Conservation (phyloP, 2,329 filamentous ascomycete genomes). For the Fusarium sp. region DNA sequence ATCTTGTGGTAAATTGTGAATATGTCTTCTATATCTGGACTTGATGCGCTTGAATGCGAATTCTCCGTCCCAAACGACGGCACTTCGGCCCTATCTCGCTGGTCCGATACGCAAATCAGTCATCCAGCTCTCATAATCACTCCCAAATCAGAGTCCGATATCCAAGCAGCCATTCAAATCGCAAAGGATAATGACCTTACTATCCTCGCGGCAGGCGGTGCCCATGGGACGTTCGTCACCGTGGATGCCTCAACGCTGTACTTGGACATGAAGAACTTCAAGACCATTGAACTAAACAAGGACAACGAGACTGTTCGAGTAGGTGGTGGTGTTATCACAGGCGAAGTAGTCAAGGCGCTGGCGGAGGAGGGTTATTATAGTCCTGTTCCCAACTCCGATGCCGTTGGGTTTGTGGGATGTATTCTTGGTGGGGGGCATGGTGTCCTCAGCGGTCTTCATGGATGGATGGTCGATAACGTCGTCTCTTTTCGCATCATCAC, state of each 20-base stretch:
- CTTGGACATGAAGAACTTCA: constrained; percentile 51
- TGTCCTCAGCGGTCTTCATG: constrained; percentile 47
- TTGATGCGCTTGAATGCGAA: constrained; percentile 20
- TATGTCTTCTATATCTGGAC: constrained; percentile 12
- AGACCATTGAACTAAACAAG: constrained; percentile 46
- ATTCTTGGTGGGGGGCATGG: constrained; percentile 48
- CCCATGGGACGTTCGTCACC: constrained; percentile 47
- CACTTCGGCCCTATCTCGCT: constrained; percentile 38
- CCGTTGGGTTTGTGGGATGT: constrained; percentile 46
- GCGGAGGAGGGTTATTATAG: constrained; percentile 49
- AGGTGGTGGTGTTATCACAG: constrained; percentile 47
- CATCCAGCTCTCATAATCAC: constrained; percentile 47
- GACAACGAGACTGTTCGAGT: constrained; percentile 41
- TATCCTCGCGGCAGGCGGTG: constrained; percentile 48
- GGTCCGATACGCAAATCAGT: constrained; percentile 48
- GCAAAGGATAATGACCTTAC: constrained; percentile 47
- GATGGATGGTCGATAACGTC: constrained; percentile 51
- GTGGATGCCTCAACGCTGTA: constrained; percentile 49
- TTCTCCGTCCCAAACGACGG: not conserved
- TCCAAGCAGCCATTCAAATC: constrained; percentile 43
- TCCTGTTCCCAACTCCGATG: constrained; percentile 44
- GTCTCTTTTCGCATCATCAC: constrained; percentile 48
- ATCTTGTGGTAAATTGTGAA: not conserved
- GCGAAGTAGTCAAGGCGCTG: constrained; percentile 45
- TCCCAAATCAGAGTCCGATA: constrained; percentile 47